phyloP scores from a whole-genome alignment of 2,329 filamentous ascomycete species.

The Tolypocladium paradoxum region DNA sequence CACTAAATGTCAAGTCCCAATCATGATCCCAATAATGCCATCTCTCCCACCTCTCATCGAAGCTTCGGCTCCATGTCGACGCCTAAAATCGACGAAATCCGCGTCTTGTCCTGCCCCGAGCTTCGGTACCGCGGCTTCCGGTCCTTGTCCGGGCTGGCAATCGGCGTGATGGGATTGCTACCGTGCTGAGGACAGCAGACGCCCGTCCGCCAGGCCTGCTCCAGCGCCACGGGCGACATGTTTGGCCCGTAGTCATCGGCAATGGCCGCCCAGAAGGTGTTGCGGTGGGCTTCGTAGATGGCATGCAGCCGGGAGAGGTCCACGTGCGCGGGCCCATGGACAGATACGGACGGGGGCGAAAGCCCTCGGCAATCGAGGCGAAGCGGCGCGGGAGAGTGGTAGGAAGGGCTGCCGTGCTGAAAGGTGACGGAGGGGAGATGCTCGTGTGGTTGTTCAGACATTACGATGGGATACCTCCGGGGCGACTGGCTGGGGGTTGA shows the following conservation, averaged over 20 bases:
- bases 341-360: slow-evolving; percentile 22
- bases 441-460: slow-evolving; percentile 35
- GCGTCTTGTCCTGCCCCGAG: slow-evolving; percentile 39
- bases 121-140: slow-evolving; percentile 31
- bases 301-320: slow-evolving; percentile 56
- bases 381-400: slow-evolving; percentile 31
- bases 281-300: slow-evolving; percentile 60
- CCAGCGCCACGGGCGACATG: slow-evolving; percentile 50
- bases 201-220: slow-evolving; percentile 57
- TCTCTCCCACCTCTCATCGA: background rate
- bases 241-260: slow-evolving; percentile 60
- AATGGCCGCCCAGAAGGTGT: slow-evolving; percentile 62
- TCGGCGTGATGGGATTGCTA: slow-evolving; percentile 40
- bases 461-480: slow-evolving; percentile 28
- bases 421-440: slow-evolving; percentile 31
- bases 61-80: slow-evolving; percentile 2
- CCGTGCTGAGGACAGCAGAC: slow-evolving; percentile 27
- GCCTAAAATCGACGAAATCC: slow-evolving; percentile 52
- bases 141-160: slow-evolving; percentile 36
- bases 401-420: slow-evolving; percentile 16
- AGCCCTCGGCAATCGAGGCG: slow-evolving; percentile 49
- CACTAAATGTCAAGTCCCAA: background rate
- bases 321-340: slow-evolving; percentile 33
- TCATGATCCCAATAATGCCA: background rate
- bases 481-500: slow-evolving; percentile 24